A percentile compares a stretch with the other conserved stretches of the same genome.
phyloP scores from a whole-genome alignment of 2,329 filamentous ascomycete species.

The Colletotrichum eremochloae region DNA sequence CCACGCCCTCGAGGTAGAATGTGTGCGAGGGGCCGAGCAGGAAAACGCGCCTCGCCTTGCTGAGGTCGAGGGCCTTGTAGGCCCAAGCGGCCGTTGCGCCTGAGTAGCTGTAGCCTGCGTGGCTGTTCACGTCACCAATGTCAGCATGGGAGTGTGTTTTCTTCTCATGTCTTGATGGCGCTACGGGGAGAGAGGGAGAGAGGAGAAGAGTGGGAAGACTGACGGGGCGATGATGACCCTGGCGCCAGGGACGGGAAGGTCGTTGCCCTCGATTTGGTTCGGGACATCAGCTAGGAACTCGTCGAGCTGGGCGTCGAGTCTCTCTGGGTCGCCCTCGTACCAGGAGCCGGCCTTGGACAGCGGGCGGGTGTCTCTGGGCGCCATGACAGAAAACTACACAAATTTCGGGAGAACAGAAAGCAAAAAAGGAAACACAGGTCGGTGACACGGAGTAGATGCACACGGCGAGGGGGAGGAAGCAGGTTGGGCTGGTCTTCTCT shows the following conservation, averaged over 20 bases:
- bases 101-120: conserved; percentile 94
- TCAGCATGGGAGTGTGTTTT: not conserved
- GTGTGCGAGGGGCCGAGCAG: conserved; percentile 94
- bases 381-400: too few species aligned
- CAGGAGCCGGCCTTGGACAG: too few species aligned
- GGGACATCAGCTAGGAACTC: conserved; percentile 81
- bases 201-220: not conserved
- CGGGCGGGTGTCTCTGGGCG: conserved; percentile 16
- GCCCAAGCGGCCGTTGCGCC: conserved; percentile 94
- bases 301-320: too few species aligned
- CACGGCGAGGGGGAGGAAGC: too few species aligned
- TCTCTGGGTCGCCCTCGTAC: too few species aligned
- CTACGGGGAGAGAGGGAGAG: not conserved
- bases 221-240: conserved; percentile 71
- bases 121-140: conserved; percentile 65
- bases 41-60: conserved; percentile 87
- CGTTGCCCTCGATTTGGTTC: conserved; percentile 68
- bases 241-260: conserved; percentile 78
- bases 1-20: too few species aligned
- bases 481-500: too few species aligned
- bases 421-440: too few species aligned
- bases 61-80: conserved; percentile 89
- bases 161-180: not conserved
- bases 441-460: too few species aligned
- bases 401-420: too few species aligned